Evolutionary conservation across 139 green algal genomes (phyloP).

Genomic region (Raphidocelis subcapitata): DNA sequence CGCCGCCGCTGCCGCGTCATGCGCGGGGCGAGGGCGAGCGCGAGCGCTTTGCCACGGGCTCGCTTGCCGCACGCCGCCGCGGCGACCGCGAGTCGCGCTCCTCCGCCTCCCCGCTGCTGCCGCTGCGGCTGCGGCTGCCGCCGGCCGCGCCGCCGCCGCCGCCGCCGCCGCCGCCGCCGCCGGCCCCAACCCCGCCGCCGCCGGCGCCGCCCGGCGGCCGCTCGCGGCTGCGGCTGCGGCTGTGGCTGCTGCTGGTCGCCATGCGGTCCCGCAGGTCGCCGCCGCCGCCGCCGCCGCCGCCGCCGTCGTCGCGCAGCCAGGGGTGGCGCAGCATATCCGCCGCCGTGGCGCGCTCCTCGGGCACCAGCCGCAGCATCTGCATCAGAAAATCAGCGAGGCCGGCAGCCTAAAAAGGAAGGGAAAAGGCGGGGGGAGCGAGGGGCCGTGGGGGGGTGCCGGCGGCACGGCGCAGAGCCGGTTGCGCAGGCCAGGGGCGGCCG

Average conservation of each 20-base stretch:
- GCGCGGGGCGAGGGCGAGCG: no score
- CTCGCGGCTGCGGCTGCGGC: constrained; percentile 2
- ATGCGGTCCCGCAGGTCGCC: no score
- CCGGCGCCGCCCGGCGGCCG: neutral
- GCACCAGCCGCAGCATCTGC: constrained; percentile 91
- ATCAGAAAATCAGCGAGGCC: constrained; percentile 83
- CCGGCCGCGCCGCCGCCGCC: neutral
- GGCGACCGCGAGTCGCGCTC: neutral
- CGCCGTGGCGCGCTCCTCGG: constrained; percentile 81
- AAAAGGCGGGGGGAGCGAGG: no score
- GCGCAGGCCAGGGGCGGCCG: no score
- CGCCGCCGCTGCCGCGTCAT: no score
- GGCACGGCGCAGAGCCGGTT: neutral
- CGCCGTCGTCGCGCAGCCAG: constrained; percentile 69
- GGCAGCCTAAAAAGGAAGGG: constrained; percentile 56
- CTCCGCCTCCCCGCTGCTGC: neutral
- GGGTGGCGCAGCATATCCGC: constrained; percentile 83
- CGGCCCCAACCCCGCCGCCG: neutral
- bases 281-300: neutral
- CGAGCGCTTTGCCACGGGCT: neutral
- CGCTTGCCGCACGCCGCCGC: neutral
- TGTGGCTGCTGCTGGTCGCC: neutral
- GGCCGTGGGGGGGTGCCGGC: neutral
- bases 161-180: neutral
- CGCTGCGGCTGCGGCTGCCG: neutral